Base-by-base conservation (phyloP, 1,139 yeast species). In the Protomyces arabidopsidicola region DNA sequence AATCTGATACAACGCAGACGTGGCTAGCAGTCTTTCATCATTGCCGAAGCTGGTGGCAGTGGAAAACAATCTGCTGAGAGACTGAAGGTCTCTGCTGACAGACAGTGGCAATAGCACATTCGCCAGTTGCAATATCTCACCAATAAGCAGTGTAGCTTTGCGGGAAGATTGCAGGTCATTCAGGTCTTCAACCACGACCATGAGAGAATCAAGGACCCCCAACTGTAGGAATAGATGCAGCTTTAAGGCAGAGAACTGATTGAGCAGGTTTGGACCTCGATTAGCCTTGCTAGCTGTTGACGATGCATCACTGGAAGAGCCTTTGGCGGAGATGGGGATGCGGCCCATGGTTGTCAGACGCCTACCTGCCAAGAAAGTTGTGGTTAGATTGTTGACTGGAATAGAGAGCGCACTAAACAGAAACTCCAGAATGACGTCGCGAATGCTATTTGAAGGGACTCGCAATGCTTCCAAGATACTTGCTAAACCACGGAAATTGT, bases 321-420 rank as follows among this genome's bases (percentile, higher is more conserved):
- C 16, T 5, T n/a, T 42, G 34, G 63, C 57, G 14, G 55, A 14
- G n/a, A 62, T 42, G 16, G 64, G 53, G 48, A 53, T 64, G 9
- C 57, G 58, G 18, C 60, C 65, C 12, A 56, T 50, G 8, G 51
- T 56, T 38, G 77, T 72, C 38, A 74, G 66, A 38, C 74, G 68
- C 24, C 76, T 69, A 12, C 78, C 78, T 10, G 77, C 77, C 45
- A 75, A 63, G 65, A 72, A 76, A 4, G 76, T 70, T 55, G 78
- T 72, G 9, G 85, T 73, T 86, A 89, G 85, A 0, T 88, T 84
- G 18, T 88, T 75, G 0, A 84, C 79, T 68, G 80, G 78, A 6
- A 90, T 83, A 64, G 86, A 75, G 48, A 90, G 77, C 2, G 88
- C 76, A 71, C 88, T 91, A 50, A 86, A 80, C 50, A 91, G 77